phyloP scores from a whole-genome alignment of 352 stramenopile genomes.

The Phytophthora sojae region DNA sequence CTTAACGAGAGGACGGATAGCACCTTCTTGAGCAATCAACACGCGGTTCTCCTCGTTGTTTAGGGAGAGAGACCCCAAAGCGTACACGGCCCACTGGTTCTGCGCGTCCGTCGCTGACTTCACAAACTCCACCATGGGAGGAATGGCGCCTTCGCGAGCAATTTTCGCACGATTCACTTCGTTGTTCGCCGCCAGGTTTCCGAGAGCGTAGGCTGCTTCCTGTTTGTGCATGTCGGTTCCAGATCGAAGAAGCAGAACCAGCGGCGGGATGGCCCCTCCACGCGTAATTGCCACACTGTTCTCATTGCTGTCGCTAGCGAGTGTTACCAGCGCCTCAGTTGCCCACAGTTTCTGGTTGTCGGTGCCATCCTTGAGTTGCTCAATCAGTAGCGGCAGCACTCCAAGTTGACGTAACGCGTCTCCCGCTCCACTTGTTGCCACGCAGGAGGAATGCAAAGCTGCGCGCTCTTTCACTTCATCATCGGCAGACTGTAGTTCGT shows the following conservation, averaged over 20 bases:
- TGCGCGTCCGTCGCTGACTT: conserved; percentile 7
- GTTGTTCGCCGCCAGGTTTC: conserved; percentile 11
- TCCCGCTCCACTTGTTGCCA: conserved; percentile 17
- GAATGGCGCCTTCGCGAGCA: conserved; percentile 9
- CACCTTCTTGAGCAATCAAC: conserved; percentile 8
- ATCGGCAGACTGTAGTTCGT: conserved; percentile 11
- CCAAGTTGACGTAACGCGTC: conserved; percentile 13
- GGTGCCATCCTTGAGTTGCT: conserved; percentile 4
- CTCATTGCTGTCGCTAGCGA: conserved; percentile 7
- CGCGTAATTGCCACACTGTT: conserved; percentile 5
- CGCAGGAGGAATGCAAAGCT: conserved; percentile 7
- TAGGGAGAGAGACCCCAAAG: background rate
- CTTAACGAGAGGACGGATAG: background rate
- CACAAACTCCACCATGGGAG: conserved; percentile 10
- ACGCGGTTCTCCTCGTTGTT: conserved; percentile 13
- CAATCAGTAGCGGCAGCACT: conserved; percentile 14
- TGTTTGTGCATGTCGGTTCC: conserved; percentile 11
- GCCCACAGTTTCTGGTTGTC: conserved; percentile 30
- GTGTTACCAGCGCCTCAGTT: conserved; percentile 8
- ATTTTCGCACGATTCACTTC: conserved; percentile 6
- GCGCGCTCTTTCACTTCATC: conserved; percentile 17
- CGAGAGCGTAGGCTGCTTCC: conserved; percentile 10
- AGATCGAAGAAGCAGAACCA: conserved; percentile 7
- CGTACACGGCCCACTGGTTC: conserved; percentile 18
- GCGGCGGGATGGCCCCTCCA: conserved; percentile 3